Conservation (phyloP, 2,329 filamentous ascomycete species). For the Cladosporium sp. region DNA sequence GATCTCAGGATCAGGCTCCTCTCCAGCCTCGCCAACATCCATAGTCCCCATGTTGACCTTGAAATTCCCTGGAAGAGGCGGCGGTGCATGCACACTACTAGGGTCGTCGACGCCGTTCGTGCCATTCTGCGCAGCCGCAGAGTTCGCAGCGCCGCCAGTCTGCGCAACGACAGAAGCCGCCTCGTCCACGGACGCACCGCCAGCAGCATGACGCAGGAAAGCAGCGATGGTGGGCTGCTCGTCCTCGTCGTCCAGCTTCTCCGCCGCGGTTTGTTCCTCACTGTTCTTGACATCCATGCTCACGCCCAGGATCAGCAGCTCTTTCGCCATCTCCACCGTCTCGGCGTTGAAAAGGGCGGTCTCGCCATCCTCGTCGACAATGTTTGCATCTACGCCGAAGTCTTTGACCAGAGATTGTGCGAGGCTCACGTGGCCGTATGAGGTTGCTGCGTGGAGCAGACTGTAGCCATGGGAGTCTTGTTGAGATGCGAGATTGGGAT, state of each 20-base stretch:
- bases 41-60: conserved; percentile 74
- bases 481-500: conserved; percentile 69
- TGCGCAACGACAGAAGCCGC: conserved; percentile 27
- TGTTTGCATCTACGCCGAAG: conserved; percentile 72
- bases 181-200: conserved; percentile 25
- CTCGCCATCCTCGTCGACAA: conserved; percentile 87
- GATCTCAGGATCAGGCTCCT: conserved; percentile 73
- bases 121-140: conserved; percentile 31
- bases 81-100: conserved; percentile 38
- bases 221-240: conserved; percentile 72
- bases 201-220: conserved; percentile 55
- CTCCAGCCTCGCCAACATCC: conserved; percentile 53
- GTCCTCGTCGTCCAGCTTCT: conserved; percentile 74
- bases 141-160: conserved; percentile 18
- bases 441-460: conserved; percentile 85
- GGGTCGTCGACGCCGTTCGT: conserved; percentile 29
- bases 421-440: conserved; percentile 82
- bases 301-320: conserved; percentile 73
- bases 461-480: conserved; percentile 95
- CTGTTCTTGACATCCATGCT: conserved; percentile 62
- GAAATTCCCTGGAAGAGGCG: conserved; percentile 70
- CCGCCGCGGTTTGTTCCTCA: conserved; percentile 73
- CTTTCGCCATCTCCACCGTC: conserved; percentile 69
- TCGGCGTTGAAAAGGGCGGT: conserved; percentile 95
- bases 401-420: conserved; percentile 71